Evolutionary conservation across 1,284 basidiomycete species (phyloP).

Genomic region (Peniophora sp.): DNA sequence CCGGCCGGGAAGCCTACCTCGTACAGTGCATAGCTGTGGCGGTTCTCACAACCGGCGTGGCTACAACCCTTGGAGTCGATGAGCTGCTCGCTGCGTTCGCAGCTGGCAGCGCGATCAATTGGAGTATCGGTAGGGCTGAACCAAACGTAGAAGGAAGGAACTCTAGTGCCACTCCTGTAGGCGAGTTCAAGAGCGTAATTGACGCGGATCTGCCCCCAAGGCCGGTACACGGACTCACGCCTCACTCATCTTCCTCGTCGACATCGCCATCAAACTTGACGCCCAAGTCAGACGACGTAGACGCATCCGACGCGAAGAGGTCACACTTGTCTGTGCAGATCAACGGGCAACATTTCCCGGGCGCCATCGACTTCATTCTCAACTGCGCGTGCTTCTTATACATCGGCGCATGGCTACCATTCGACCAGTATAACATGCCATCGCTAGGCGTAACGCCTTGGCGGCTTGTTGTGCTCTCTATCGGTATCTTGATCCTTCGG

Average conservation of each 20-base stretch:
- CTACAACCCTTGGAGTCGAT: constrained; percentile 73
- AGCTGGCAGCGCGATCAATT: constrained; percentile 85
- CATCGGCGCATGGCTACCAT: constrained; percentile 86
- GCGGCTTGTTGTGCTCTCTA: constrained; percentile 60
- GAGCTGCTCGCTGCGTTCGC: constrained; percentile 92
- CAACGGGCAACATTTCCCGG: constrained; percentile 80
- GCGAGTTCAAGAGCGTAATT: constrained; percentile 87
- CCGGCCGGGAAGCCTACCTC: constrained; percentile 88
- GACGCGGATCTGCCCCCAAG: no score
- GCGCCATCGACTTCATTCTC: constrained; percentile 80
- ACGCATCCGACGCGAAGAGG: no score
- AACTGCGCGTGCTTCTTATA: constrained; percentile 88
- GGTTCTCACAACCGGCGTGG: constrained; percentile 71
- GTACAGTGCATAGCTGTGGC: constrained; percentile 84
- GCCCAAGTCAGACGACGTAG: no score
- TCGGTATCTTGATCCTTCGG: constrained; percentile 63
- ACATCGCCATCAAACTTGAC: no score
- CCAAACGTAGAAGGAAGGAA: no score
- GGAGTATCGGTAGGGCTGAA: no score
- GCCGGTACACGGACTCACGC: no score
- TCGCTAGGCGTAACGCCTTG: constrained; percentile 64
- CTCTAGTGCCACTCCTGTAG: no score
- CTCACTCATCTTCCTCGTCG: no score
- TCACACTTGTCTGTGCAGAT: no score
- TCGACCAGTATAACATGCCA: constrained; percentile 55